Percentiles rank a stretch among this genome's conserved stretches.
phyloP scores from a whole-genome alignment of 1,284 basidiomycete genomes.

The Malassezia vespertilionis region DNA sequence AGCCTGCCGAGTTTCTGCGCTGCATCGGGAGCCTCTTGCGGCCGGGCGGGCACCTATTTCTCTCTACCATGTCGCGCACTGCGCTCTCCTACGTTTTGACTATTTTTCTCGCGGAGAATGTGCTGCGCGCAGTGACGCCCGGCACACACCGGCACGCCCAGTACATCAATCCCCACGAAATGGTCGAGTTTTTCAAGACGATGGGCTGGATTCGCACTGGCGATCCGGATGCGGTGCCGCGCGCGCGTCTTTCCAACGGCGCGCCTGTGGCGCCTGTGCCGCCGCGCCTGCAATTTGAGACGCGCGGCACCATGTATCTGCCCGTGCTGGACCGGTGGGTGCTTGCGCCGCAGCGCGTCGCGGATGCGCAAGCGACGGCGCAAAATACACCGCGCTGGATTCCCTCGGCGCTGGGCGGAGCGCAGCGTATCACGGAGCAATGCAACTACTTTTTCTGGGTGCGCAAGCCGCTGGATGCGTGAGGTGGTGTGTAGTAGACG shows the following conservation, averaged over 20 bases:
- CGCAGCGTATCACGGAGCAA: constrained; percentile 18
- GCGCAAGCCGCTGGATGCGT: constrained; percentile 25
- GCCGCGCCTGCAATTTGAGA: constrained; percentile 31
- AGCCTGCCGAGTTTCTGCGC: constrained; percentile 63
- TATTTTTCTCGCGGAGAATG: constrained; percentile 77
- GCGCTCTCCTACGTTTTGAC: constrained; percentile 78
- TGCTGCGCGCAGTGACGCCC: constrained; percentile 64
- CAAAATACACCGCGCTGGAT: neutral
- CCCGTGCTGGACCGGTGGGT: constrained; percentile 33
- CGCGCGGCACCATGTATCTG: constrained; percentile 34
- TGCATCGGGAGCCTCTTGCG: constrained; percentile 33
- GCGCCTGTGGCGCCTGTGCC: constrained; percentile 13
- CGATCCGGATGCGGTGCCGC: neutral
- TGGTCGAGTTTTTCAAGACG: constrained; percentile 68
- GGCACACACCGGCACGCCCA: constrained; percentile 89
- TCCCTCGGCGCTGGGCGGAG: constrained; percentile 10
- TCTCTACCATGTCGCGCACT: constrained; percentile 93
- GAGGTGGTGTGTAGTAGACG: no score
- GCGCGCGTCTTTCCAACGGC: constrained; percentile 1
- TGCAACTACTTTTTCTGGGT: constrained; percentile 47
- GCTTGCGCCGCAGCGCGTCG: constrained; percentile 14
- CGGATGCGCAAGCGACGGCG: constrained; percentile 13
- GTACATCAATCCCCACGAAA: constrained; percentile 76
- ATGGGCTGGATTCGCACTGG: constrained; percentile 48
- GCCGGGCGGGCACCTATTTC: constrained; percentile 88